These are phyloP conservation scores for Zea mays DNA, from an alignment of 176 grass and related monocot genomes.

Conservation along the genomic window DNA sequence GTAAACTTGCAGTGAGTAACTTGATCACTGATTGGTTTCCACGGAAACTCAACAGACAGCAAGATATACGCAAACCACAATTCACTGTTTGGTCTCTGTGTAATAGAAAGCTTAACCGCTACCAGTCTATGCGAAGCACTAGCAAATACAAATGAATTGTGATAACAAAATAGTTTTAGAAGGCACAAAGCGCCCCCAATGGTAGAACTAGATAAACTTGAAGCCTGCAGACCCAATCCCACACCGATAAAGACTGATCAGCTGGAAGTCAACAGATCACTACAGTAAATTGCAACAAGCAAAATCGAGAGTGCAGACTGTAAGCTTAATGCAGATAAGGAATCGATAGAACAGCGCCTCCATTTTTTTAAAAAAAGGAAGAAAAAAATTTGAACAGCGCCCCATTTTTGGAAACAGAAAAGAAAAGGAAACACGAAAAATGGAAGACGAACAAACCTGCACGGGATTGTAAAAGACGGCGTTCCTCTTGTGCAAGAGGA, in stretches of 20 bases:
- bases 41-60: neutral
- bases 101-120: slow-evolving; percentile 2
- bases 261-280: neutral
- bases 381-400: too few species aligned
- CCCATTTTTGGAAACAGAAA: neutral
- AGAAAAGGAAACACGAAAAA: neutral
- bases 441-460: slow-evolving; percentile 50
- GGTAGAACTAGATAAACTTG: neutral
- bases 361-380: neutral
- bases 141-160: slow-evolving; percentile 11
- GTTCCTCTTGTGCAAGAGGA: slow-evolving; percentile 70
- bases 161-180: neutral
- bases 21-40: neutral
- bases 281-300: neutral
- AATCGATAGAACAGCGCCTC: neutral
- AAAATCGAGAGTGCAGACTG: slow-evolving; percentile 18
- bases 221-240: neutral
- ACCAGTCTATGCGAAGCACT: neutral
- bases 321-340: neutral
- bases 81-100: neutral
- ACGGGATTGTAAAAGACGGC: slow-evolving; percentile 89
- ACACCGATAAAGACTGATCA: neutral
- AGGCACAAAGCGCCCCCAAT: neutral
- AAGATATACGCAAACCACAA: neutral
- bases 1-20: neutral